Base-by-base conservation (phyloP, 73 alveolate species). In the Blepharisma stoltei region DNA sequence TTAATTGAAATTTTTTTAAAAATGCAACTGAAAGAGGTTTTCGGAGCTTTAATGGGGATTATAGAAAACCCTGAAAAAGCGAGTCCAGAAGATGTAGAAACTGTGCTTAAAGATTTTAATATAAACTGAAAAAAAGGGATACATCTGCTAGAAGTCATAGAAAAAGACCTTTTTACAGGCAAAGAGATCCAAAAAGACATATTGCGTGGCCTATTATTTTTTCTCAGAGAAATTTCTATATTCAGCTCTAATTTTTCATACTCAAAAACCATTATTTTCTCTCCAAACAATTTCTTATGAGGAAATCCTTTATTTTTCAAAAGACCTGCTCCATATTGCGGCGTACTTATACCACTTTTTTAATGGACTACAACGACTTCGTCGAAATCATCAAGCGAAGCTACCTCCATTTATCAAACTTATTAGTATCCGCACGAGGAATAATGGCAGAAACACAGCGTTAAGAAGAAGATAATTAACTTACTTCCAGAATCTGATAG, bases 401-500 rank as follows among this genome's bases (percentile, higher is more conserved):
- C 38, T 25, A 18, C 73, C 73, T 38, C 38, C 48, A 14, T 20
- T 60, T 60, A 60, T 14, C 73, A 9, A 60, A 60, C 2, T 14
- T 60, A 14, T n/a, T 60, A 9, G 73, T 60, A 14, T 60, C 73
- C 23, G 73, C 23, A 1, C 2, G 23, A 14, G 14, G 49, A 8
- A 14, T 60, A 60, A 60, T 60, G 73, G 37, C 73, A 60, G 73
- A 60, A 25, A 60, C 23, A 14, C 73, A 60, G 46, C 41, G 66
- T 52, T 14, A 52, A 14, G 66, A 52, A 14, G 66, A 52, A 20
- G 23, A 11, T 52, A 52, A 52, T 14, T 20, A 14, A 44, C 52
- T 69, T 46, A 69, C 38, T 69, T 69, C 79, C 79, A 69, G 79
- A 69, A 44, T 9, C 65, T 18, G 9, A 46, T 69, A 7, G n/a